Conservation (phyloP, 2,329 filamentous ascomycete species). For the Colletotrichum abscissum region DNA sequence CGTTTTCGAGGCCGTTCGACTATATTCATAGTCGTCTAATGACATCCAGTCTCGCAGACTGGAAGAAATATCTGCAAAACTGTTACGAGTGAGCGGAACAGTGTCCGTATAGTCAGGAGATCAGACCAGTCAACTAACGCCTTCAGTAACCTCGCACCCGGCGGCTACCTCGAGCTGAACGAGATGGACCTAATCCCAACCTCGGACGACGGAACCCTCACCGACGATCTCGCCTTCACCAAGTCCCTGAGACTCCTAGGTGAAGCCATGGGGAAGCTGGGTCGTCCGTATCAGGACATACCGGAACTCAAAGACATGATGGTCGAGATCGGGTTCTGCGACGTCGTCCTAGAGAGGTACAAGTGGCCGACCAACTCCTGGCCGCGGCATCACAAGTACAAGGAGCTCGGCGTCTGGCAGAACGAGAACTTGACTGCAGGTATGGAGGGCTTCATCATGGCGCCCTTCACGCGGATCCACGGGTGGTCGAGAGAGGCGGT, state of each 20-base stretch:
- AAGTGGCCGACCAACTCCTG: constrained; percentile 63
- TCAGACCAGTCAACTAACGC: too few species aligned
- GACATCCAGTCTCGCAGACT: constrained; percentile 40
- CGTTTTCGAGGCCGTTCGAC: constrained; percentile 44
- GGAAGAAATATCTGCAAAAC: constrained; percentile 37
- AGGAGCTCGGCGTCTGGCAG: constrained; percentile 55
- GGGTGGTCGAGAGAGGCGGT: constrained; percentile 38
- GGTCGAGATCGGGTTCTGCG: constrained; percentile 55
- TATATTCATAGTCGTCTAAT: constrained; percentile 47
- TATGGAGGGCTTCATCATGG: background rate
- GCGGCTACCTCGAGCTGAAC: constrained; percentile 49
- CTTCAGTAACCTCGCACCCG: constrained; percentile 40
- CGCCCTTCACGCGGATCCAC: background rate
- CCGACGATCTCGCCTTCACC: constrained; percentile 41
- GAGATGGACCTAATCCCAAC: constrained; percentile 47
- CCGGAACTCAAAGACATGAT: constrained; percentile 52
- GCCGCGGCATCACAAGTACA: constrained; percentile 61
- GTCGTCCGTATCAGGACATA: constrained; percentile 47
- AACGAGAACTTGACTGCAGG: background rate
- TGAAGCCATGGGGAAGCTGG: constrained; percentile 42
- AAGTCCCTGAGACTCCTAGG: constrained; percentile 44
- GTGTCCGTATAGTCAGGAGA: too few species aligned
- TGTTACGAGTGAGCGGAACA: constrained; percentile 31
- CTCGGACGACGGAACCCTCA: constrained; percentile 45
- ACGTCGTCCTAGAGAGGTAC: constrained; percentile 58